Conservation (phyloP, 805 yeast species). For the Pichia ethanolica region DNA sequence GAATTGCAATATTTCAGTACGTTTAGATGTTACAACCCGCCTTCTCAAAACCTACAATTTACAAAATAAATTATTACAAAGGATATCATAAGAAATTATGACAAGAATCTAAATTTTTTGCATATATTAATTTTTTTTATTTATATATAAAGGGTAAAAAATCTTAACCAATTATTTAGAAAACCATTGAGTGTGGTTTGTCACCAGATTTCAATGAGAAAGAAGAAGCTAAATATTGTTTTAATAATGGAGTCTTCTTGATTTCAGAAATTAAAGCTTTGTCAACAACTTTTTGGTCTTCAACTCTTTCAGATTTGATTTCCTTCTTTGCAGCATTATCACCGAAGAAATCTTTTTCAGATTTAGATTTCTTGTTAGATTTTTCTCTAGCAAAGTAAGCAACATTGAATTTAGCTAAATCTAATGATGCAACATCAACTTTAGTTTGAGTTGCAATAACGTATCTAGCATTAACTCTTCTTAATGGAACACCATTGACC, state of each 20-base stretch:
- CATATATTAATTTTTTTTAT: background rate
- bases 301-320: slow-evolving; percentile 87
- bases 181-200: slow-evolving; percentile 96
- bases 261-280: slow-evolving; percentile 86
- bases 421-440: slow-evolving; percentile 71
- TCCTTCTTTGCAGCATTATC: slow-evolving; percentile 73
- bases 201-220: slow-evolving; percentile 98
- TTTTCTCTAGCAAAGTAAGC: slow-evolving; percentile 97
- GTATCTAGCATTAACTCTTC: slow-evolving; percentile 98
- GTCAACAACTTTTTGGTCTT: slow-evolving; percentile 95
- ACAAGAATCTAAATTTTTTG: background rate
- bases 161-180: slow-evolving; percentile 42
- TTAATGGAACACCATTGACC: slow-evolving; percentile 98
- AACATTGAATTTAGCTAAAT: slow-evolving; percentile 85
- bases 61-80: no score
- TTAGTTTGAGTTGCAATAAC: slow-evolving; percentile 98
- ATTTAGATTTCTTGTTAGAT: slow-evolving; percentile 70
- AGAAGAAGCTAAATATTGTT: slow-evolving; percentile 91
- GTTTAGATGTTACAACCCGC: no score
- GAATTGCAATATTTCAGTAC: no score
- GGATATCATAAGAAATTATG: no score
- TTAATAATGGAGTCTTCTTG: slow-evolving; percentile 94
- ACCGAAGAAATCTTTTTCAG: slow-evolving; percentile 88
- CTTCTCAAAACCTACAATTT: no score
- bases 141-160: slow-evolving; percentile 9